These are phyloP conservation scores for Lavandula angustifolia DNA, from an alignment of 257 asterid genomes.

Conservation along the genomic window DNA sequence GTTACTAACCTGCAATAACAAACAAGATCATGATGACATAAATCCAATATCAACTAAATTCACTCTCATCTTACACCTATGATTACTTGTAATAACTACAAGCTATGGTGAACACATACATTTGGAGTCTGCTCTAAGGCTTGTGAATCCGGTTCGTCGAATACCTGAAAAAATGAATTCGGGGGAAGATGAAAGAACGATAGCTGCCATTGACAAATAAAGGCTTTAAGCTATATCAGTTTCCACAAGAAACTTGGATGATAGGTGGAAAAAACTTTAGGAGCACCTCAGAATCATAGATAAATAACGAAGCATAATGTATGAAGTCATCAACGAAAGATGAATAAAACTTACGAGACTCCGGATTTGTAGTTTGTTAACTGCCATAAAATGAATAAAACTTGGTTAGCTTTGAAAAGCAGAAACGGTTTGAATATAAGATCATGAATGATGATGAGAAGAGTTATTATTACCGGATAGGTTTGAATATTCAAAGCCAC, in stretches of 20 bases:
- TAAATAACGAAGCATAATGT: neutral
- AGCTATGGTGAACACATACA: conserved; percentile 46
- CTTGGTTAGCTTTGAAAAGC: conserved; percentile 28
- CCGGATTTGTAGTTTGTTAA: conserved; percentile 65
- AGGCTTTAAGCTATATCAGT: conserved; percentile 10
- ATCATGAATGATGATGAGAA: conserved; percentile 19
- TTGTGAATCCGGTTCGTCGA: conserved; percentile 66
- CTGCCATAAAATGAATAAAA: conserved; percentile 51
- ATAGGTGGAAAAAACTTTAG: neutral
- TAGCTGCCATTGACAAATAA: conserved; percentile 14
- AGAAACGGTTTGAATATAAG: neutral
- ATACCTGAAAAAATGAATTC: conserved; percentile 44
- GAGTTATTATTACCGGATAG: conserved; percentile 53
- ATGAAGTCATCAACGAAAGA: conserved; percentile 5
- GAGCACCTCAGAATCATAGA: conserved; percentile 7
- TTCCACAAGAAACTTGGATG: conserved; percentile 5
- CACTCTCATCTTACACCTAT: neutral
- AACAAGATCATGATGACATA: conserved; percentile 6
- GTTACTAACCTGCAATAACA: conserved; percentile 51
- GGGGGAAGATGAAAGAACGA: conserved; percentile 10
- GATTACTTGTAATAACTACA: neutral
- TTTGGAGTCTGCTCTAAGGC: conserved; percentile 67
- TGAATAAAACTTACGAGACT: too few species aligned
- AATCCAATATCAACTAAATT: conserved; percentile 1
- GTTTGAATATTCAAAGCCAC: conserved; percentile 75